Evolutionary conservation across 257 asterid species (phyloP).

Genomic region (Plantago elongata): DNA sequence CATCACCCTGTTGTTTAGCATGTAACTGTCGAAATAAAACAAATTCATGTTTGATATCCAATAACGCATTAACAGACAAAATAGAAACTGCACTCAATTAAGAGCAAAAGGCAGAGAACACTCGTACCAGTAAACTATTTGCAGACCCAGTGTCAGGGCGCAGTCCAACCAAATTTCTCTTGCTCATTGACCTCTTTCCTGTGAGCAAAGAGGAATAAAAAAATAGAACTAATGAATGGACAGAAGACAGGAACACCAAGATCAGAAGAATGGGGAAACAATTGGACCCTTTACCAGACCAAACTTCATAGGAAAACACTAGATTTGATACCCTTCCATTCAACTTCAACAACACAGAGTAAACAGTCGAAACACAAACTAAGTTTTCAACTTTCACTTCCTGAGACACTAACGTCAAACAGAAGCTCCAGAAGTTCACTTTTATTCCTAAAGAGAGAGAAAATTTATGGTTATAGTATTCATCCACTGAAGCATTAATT

Average conservation of each 20-base stretch:
- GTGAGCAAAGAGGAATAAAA: slow-evolving; percentile 21
- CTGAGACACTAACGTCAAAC: slow-evolving; percentile 16
- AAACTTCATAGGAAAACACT: slow-evolving; percentile 4
- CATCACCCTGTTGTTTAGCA: slow-evolving; percentile 72
- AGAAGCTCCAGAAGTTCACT: slow-evolving; percentile 12
- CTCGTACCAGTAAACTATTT: slow-evolving; percentile 66
- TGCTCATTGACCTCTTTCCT: slow-evolving; percentile 77
- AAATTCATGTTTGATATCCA: slow-evolving; percentile 12
- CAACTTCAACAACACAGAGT: background rate
- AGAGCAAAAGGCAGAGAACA: slow-evolving; percentile 6
- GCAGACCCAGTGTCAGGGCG: slow-evolving; percentile 82
- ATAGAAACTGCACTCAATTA: background rate
- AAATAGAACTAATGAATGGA: slow-evolving; percentile 5
- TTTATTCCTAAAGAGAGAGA: background rate
- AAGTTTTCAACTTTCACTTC: background rate
- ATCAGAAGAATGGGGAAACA: slow-evolving; percentile 3
- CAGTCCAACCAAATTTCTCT: slow-evolving; percentile 64
- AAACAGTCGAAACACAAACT: background rate
- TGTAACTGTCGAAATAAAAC: slow-evolving; percentile 57
- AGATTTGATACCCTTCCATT: slow-evolving; percentile 8
- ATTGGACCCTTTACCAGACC: slow-evolving; percentile 1
- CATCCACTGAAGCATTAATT: background rate
- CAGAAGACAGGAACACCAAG: background rate
- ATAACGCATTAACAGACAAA: slow-evolving; percentile 5
- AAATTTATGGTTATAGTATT: no score